These are phyloP conservation scores for Priceomyces fermenticarens DNA, from an alignment of 805 yeast species.

Conservation along the genomic window DNA sequence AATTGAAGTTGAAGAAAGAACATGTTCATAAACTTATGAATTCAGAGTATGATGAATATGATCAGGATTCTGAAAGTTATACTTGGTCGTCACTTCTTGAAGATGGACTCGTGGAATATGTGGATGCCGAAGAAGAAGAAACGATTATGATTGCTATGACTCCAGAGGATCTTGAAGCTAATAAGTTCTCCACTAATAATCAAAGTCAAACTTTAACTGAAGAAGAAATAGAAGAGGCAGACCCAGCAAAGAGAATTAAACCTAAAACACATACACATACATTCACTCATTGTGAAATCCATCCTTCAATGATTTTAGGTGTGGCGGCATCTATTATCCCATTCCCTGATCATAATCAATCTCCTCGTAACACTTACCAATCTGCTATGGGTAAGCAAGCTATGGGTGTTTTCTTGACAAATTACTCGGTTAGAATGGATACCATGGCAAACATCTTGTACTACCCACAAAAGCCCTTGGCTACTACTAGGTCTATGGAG, in stretches of 20 bases:
- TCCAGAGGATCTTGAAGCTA: constrained; percentile 88
- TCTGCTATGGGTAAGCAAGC: constrained; percentile 99
- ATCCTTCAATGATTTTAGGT: constrained; percentile 97
- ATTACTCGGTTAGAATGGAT: constrained; percentile 96
- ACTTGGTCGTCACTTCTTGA: constrained; percentile 84
- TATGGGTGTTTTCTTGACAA: constrained; percentile 97
- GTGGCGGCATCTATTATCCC: constrained; percentile 99
- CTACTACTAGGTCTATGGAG: constrained; percentile 98
- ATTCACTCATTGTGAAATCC: constrained; percentile 98
- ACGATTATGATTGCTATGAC: constrained; percentile 98
- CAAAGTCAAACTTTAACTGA: constrained; percentile 33
- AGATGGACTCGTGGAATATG: constrained; percentile 90
- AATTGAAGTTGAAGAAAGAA: constrained; percentile 78
- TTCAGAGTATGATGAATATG: constrained; percentile 61
- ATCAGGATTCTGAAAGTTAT: constrained; percentile 52
- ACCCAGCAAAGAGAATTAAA: constrained; percentile 85
- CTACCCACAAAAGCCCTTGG: constrained; percentile 97
- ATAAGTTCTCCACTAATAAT: constrained; percentile 36
- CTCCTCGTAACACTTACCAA: constrained; percentile 98
- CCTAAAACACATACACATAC: constrained; percentile 65
- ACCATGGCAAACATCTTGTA: constrained; percentile 98
- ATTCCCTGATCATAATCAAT: constrained; percentile 99
- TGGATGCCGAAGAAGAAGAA: constrained; percentile 99
- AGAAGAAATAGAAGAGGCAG: constrained; percentile 43
- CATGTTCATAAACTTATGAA: constrained; percentile 71